These are phyloP conservation scores for Arthrinium phaeospermum DNA, from an alignment of 2,329 filamentous ascomycete species.

Conservation along the genomic window DNA sequence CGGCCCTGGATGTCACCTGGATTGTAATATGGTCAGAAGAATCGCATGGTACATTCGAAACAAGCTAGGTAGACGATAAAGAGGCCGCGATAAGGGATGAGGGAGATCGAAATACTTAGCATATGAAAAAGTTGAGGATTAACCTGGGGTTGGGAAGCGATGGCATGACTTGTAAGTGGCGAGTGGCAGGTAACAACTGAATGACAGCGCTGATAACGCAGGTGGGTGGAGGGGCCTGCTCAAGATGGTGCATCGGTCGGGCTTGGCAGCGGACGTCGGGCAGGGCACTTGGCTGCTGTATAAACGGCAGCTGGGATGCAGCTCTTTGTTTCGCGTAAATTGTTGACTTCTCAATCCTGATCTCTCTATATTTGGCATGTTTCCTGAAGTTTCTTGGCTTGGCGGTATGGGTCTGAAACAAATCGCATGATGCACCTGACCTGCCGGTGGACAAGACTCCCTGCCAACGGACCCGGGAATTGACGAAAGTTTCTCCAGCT, in stretches of 20 bases:
- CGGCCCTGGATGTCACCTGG: neutral
- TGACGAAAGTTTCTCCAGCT: neutral
- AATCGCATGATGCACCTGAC: neutral
- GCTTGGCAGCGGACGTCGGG: neutral
- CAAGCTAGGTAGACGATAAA: neutral
- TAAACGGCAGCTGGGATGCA: neutral
- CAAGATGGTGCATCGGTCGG: neutral
- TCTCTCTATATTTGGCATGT: neutral
- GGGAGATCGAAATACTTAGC: too few species aligned
- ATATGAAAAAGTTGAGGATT: neutral
- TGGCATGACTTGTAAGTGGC: neutral
- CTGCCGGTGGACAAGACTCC: neutral
- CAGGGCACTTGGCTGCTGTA: neutral
- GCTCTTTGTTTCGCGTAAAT: neutral
- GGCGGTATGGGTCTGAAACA: neutral
- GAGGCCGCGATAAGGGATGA: too few species aligned
- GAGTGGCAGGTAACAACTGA: neutral
- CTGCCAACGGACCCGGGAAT: neutral
- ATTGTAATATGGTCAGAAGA: neutral
- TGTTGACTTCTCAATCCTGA: too few species aligned
- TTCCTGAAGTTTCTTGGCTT: neutral
- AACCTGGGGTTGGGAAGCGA: neutral
- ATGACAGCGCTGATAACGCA: neutral
- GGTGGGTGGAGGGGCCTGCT: neutral
- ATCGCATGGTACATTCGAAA: neutral